Base-by-base conservation (phyloP, 352 stramenopile genomes). In the Thraustochytrium aureum region DNA sequence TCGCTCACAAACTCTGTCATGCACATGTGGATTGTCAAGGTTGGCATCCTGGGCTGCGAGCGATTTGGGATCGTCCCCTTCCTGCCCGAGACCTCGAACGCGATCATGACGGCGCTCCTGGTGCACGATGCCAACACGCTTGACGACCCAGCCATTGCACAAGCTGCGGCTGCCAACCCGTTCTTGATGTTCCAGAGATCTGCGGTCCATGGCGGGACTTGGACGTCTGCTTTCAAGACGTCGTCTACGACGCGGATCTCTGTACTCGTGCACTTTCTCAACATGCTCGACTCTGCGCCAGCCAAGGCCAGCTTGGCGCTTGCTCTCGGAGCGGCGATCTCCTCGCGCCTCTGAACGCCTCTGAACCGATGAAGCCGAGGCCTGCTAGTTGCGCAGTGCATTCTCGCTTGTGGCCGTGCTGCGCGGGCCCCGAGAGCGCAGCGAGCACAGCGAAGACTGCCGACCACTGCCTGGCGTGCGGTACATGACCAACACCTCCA, bases 1-100 rank as follows among this genome's bases (percentile, higher is more conserved):
- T 95, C 91, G 50, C 92, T 90, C 22, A 96, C 91, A 39, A 81
- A 85, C 10, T 91, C 87, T 37, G 74, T 84, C 37, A 62, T 84
- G 42, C 64, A 74, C 66, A 84, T 61, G 2, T 20, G 20, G 6
- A 14, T 65, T 7, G 1, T 75, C 5, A 38, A 43, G 37, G 37
- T 22, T 35, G 52, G 47, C 32, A 75, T 75, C 50, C 54, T 75
- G 17, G 66, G 66, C 37, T 75, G 66, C 42, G 66, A 75, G 42
- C 66, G 42, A 35, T 75, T 75, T 10, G 66, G 66, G 37, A 43
- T 75, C 54, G 32, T 65, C 32, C 66, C 66, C 54, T 87, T 87
- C 75, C 67, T 86, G 69, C 85, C 86, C 47, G 85, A 87, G 74
- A 87, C 84, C 22, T 83, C 74, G 35, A 87, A 88, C 56, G 81